A percentile compares a stretch with the other conserved stretches of the same genome.
These are phyloP conservation scores for Aspergillus biplanus DNA, from an alignment of 495 filamentous ascomycete species.

Conservation along the genomic window DNA sequence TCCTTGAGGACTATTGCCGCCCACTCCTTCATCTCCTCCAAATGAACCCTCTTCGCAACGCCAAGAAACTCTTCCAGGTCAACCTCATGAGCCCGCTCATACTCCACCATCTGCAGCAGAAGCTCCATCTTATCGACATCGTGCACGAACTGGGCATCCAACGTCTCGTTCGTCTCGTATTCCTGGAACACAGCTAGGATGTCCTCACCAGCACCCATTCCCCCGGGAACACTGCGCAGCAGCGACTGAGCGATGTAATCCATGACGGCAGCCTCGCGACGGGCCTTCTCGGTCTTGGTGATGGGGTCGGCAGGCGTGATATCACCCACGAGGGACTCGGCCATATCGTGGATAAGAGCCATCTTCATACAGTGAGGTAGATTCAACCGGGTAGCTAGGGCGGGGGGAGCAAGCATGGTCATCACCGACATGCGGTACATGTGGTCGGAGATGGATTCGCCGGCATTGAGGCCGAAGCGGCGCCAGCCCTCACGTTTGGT, in stretches of 20 bases:
- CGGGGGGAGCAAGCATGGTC: constrained; percentile 86
- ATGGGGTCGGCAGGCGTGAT: constrained; percentile 83
- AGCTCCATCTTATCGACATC: constrained; percentile 98
- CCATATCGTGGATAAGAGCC: constrained; percentile 97
- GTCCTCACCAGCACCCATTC: constrained; percentile 59
- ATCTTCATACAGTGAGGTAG: constrained; percentile 86
- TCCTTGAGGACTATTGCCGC: constrained; percentile 74
- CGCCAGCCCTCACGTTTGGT: constrained; percentile 95
- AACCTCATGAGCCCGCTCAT: constrained; percentile 73
- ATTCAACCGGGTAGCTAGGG: constrained; percentile 70
- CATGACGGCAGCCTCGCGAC: constrained; percentile 87
- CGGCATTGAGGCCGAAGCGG: constrained; percentile 73
- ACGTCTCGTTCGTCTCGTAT: constrained; percentile 84
- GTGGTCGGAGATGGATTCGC: constrained; percentile 93
- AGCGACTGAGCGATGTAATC: constrained; percentile 76
- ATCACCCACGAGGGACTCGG: constrained; percentile 90
- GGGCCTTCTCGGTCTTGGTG: constrained; percentile 76
- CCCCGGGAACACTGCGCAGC: constrained; percentile 74
- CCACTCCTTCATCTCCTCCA: constrained; percentile 83
- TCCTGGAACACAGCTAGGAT: constrained; percentile 86
- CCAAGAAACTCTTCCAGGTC: constrained; percentile 85
- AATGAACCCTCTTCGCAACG: constrained; percentile 70
- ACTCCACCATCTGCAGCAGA: constrained; percentile 93
- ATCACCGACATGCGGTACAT: constrained; percentile 99
- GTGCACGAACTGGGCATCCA: constrained; percentile 87